Evolutionary conservation across 2,329 filamentous ascomycete genomes (phyloP).

Genomic region (Mollisia scopiformis): DNA sequence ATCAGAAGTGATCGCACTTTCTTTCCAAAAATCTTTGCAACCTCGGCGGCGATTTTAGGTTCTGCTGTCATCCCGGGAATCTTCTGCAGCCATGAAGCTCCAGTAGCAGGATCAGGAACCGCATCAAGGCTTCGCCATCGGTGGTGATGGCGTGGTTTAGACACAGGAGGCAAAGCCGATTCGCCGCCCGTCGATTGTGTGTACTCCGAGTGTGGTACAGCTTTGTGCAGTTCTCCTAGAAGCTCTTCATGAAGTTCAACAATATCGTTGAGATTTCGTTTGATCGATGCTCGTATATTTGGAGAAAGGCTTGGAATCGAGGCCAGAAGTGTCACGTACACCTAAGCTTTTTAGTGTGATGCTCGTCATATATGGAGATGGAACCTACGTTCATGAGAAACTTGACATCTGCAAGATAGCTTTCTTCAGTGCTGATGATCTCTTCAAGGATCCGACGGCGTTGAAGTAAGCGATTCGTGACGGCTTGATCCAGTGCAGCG

Average conservation of each 20-base stretch:
- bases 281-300: constrained; percentile 71
- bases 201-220: constrained; percentile 70
- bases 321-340: constrained; percentile 75
- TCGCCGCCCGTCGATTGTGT: constrained; percentile 44
- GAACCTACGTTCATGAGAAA: constrained; percentile 79
- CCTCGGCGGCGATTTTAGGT: constrained; percentile 61
- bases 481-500: constrained; percentile 63
- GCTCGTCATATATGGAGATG: constrained; percentile 65
- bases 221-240: constrained; percentile 71
- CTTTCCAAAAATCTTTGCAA: constrained; percentile 62
- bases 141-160: constrained; percentile 42
- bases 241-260: constrained; percentile 83
- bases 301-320: constrained; percentile 68
- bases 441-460: constrained; percentile 83
- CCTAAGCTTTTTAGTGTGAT: constrained; percentile 50
- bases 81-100: constrained; percentile 47
- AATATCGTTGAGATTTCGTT: constrained; percentile 78
- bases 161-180: not conserved
- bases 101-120: constrained; percentile 38
- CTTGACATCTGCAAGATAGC: constrained; percentile 85
- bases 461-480: constrained; percentile 72
- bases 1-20: constrained; percentile 47
- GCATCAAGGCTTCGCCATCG: constrained; percentile 49
- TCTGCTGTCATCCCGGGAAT: constrained; percentile 58
- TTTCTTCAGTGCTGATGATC: constrained; percentile 82